Evolutionary conservation across 1,284 basidiomycete species (phyloP), one percentile per base, ranked within the genome.

Genomic region (Abortiporus biennis): DNA sequence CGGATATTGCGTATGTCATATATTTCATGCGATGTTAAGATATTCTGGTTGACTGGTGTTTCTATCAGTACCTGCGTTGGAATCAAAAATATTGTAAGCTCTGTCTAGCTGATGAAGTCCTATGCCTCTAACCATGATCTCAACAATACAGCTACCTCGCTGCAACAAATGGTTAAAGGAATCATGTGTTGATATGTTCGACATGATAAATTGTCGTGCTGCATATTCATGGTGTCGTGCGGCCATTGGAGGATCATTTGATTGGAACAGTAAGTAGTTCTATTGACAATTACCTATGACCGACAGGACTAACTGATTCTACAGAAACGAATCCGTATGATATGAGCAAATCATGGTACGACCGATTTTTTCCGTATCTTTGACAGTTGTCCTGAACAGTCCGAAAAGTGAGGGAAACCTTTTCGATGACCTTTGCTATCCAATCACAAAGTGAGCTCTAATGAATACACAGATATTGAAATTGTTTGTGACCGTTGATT

Each of bases 121-220:
- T n/a, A n/a, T n/a, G n/a, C n/a, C 49, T 48, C n/a, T 12, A 16
- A 16, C n/a, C 16, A 12, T n/a, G n/a, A 11, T 30, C 4, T 20
- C 20, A 12, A n/a, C 30, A 6, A 2, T 20, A 20, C 15, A 58
- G 59, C 30, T 62, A 4, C 51, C 54, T 1, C 53, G 63, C 4
- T 65, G 64, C 49, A 41, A 56, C 16, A 49, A 54, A 36, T 55
- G 54, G 48, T 36, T 54, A 6, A 44, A 55, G 32, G 54, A 54
- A 27, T 45, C 51, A 1, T 66, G 64, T 45, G 45, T 54, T 27
- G 57, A 64, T 23, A 51, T 42, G 15, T 57, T 54, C 43, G 71
- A 75, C 47, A 52, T 51, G 13, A 67, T 68, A 17, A 56, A 59
- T 27, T 75, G 72, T 48, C 38, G 47, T 2, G 65, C 68, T 3